phyloP scores from a whole-genome alignment of 371 early-diverging fungal species.

The Mucor mucedo region DNA sequence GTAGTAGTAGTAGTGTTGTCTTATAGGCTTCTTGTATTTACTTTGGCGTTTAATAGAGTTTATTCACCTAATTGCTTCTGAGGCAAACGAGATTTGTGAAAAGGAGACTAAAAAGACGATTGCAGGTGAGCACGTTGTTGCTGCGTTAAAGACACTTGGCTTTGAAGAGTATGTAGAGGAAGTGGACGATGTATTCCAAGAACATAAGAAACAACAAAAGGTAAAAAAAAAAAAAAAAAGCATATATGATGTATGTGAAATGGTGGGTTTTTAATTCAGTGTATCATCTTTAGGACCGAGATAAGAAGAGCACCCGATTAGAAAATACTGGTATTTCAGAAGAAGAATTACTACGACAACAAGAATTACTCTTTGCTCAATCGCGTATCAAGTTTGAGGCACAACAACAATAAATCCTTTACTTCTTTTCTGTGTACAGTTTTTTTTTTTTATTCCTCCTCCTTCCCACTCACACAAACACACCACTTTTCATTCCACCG shows the following conservation, averaged over 20 bases:
- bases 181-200: slow-evolving; percentile 87
- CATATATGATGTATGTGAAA: not conserved
- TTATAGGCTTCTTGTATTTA: slow-evolving; percentile 1
- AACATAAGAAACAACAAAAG: slow-evolving; percentile 89
- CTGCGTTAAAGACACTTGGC: slow-evolving; percentile 90
- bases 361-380: slow-evolving; percentile 94
- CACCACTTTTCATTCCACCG: too few relatives aligned
- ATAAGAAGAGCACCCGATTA: slow-evolving; percentile 84
- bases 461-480: not conserved
- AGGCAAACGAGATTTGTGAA: slow-evolving; percentile 98
- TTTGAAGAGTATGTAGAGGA: slow-evolving; percentile 92
- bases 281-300: slow-evolving; percentile 72
- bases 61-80: slow-evolving; percentile 91
- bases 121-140: slow-evolving; percentile 94
- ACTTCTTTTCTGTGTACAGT: slow-evolving; percentile 20
- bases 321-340: slow-evolving; percentile 89
- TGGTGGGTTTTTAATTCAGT: not conserved
- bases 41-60: slow-evolving; percentile 67
- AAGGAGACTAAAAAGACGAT: slow-evolving; percentile 98
- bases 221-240: slow-evolving; percentile 35
- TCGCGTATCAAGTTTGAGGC: slow-evolving; percentile 80
- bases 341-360: slow-evolving; percentile 90
- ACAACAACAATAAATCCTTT: slow-evolving; percentile 52
- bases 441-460: not conserved
- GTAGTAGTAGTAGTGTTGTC: too few relatives aligned